Evolutionary conservation across 2,329 filamentous ascomycete genomes (phyloP), one percentile per base, ranked within the genome.

Genomic region (Aphanocladium album): DNA sequence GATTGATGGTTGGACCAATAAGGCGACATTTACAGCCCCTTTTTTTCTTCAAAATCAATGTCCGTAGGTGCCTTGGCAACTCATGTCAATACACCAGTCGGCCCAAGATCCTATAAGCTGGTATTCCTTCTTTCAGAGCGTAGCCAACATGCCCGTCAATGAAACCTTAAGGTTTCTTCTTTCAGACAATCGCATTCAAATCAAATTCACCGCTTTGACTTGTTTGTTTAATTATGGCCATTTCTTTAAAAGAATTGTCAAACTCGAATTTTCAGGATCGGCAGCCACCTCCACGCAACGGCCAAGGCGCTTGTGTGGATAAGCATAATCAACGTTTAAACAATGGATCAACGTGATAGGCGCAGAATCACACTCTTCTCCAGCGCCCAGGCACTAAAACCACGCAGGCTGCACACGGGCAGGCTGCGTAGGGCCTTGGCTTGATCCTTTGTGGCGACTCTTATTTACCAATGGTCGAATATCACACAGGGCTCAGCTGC

Each of bases 301-400:
- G 54, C 55, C 55, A 57, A 57, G 55, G 33, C 45, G 45, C 55
- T 57, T 41, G 23, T 50, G 55, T 57, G 55, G 55, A 41, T 57
- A 57, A 57, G 55, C 55, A 57, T 57, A 57, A 50, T 21, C 23
- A 27, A 33, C 23, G 45, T 50, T 50, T 57, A 39, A 57, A 57
- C 33, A 30, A 39, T 39, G 45, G 33, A 50, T 39, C 33, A 27
- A 17, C 9, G 17, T 49, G 45, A 57, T 57, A 50, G 45, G 55
- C 23, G 14, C 52, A 57, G n/a, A 17, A 6, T 9, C 45, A 37
- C 33, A 21, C 7, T 55, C 12, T 12, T 25, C 33, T 45, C 39
- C 37, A 30, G 19, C 33, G 54, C 54, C 54, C n/a, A 57, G 54
- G 30, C 55, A 30, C 55, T 57, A 57, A 23, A 35, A 5, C 12